phyloP scores from a whole-genome alignment of 2,329 filamentous ascomycete species.

The Epichloe festucae region DNA sequence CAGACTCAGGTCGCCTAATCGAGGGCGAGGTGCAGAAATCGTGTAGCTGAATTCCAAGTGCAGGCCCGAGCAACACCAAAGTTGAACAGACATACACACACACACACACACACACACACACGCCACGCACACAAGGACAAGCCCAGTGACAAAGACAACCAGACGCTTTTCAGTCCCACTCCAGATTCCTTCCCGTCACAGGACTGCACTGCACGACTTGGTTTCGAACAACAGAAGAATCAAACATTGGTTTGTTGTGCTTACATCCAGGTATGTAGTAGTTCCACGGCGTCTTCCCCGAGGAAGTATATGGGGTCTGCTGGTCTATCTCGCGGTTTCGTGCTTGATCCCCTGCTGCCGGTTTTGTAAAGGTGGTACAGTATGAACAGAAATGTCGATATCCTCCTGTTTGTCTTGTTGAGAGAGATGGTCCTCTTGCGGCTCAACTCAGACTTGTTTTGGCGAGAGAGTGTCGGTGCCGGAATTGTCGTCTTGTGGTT shows the following conservation, averaged over 20 bases:
- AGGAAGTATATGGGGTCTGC: not conserved
- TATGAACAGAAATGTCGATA: not conserved
- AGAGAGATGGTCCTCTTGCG: not conserved
- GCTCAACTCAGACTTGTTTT: not conserved
- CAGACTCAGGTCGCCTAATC: constrained; percentile 12
- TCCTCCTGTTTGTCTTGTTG: not conserved
- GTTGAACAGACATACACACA: not conserved
- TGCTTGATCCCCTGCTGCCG: not conserved
- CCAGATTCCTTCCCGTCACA: not conserved
- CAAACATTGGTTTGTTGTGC: not conserved
- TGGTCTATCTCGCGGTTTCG: not conserved
- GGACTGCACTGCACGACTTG: not conserved
- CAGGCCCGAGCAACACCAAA: not conserved
- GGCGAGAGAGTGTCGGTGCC: not conserved
- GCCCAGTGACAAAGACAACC: not conserved
- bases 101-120: not conserved
- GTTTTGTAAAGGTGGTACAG: not conserved
- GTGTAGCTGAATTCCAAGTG: not conserved
- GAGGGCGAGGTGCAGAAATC: constrained; percentile 5
- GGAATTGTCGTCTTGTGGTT: not conserved
- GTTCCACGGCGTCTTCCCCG: not conserved
- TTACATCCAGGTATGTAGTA: not conserved
- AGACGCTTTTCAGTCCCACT: not conserved
- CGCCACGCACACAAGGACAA: not conserved
- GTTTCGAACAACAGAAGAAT: not conserved